phyloP scores from a whole-genome alignment of 345 rosid species.

The Eutrema japonicum region DNA sequence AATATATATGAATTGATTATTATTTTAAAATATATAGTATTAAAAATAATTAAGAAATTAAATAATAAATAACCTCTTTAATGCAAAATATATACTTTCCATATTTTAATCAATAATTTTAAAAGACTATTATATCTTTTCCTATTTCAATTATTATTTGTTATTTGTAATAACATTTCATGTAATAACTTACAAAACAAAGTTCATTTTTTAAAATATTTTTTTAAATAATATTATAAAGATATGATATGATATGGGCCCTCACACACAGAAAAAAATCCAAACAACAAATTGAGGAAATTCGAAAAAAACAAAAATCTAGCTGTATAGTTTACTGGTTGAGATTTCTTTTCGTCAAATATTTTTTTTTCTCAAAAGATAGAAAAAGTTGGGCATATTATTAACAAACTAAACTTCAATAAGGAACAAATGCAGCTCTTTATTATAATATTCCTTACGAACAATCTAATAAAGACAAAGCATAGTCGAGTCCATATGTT shows the following conservation, averaged over 20 bases:
- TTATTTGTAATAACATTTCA: no score
- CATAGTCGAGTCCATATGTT: constrained; percentile 32
- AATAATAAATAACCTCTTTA: no score
- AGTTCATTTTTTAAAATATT: no score
- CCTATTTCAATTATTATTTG: no score
- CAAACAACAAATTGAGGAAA: constrained; percentile 5
- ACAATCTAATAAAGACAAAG: constrained; percentile 12
- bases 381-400: not conserved
- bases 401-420: not conserved
- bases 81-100: no score
- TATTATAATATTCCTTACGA: constrained; percentile 7
- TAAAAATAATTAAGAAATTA: no score
- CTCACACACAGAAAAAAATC: not conserved
- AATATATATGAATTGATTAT: no score
- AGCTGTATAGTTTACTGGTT: not conserved
- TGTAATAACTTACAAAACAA: no score
- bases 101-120: no score
- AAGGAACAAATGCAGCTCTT: constrained; percentile 3
- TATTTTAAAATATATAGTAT: no score
- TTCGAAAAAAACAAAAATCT: not conserved
- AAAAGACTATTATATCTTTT: no score
- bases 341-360: not conserved
- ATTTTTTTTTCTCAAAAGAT: not conserved
- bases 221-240: no score
- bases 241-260: constrained; percentile 13